These are phyloP conservation scores for Porpolomopsis calyptriformis DNA, from an alignment of 768 basidiomycete species.

Conservation along the genomic window DNA sequence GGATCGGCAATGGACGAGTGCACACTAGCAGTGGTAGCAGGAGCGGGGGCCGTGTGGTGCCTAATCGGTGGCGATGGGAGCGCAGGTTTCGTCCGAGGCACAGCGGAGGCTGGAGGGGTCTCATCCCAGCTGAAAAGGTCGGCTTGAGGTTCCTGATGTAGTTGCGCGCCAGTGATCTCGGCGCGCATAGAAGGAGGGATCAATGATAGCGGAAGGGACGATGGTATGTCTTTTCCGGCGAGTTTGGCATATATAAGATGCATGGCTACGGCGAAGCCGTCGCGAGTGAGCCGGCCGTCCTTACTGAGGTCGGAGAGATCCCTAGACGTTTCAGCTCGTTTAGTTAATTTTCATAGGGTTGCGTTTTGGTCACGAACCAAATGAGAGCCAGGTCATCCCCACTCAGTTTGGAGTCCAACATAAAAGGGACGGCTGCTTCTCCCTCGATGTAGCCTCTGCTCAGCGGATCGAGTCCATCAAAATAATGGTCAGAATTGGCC, in stretches of 20 bases:
- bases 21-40: conserved; percentile 15
- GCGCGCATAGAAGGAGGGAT: conserved; percentile 75
- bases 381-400: conserved; percentile 80
- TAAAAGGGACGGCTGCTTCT: conserved; percentile 90
- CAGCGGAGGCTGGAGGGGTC: conserved; percentile 36
- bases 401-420: conserved; percentile 79
- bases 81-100: conserved; percentile 28
- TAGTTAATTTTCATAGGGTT: conserved; percentile 5
- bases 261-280: conserved; percentile 94
- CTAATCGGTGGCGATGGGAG: conserved; percentile 27
- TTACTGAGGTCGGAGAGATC: conserved; percentile 86
- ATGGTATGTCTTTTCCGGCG: conserved; percentile 66
- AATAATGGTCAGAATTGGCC: conserved; percentile 63
- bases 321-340: conserved; percentile 34
- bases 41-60: conserved; percentile 13
- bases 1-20: conserved; percentile 34
- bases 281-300: conserved; percentile 76
- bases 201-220: conserved; percentile 57
- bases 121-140: conserved; percentile 48
- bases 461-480: conserved; percentile 68
- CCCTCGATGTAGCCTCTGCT: conserved; percentile 80
- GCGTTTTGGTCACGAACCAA: conserved; percentile 48
- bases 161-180: conserved; percentile 30
- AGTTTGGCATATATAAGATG: conserved; percentile 84
- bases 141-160: conserved; percentile 32